Conservation (phyloP, 345 rosid genomes). For the Euphorbia peplus region DNA sequence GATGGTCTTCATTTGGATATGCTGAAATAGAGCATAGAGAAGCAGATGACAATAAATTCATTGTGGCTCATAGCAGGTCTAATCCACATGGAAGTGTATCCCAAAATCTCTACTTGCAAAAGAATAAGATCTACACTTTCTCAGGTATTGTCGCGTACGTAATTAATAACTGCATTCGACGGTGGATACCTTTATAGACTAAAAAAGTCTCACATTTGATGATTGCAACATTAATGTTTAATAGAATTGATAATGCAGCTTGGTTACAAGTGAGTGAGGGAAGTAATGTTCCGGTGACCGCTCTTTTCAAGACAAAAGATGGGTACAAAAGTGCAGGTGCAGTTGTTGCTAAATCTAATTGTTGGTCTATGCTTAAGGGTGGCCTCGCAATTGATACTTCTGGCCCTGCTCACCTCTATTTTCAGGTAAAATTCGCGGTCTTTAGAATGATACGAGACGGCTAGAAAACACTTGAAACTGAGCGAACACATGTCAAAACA, state of each 20-base stretch:
- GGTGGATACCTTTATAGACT: no score
- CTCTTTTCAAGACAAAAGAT: slow-evolving; percentile 42
- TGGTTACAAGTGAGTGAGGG: slow-evolving; percentile 69
- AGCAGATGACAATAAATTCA: slow-evolving; percentile 44
- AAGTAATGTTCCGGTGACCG: slow-evolving; percentile 28
- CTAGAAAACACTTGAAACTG: no score
- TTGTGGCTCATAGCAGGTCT: slow-evolving; percentile 44
- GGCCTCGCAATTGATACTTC: slow-evolving; percentile 61
- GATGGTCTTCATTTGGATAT: slow-evolving; percentile 58
- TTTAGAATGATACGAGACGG: no score
- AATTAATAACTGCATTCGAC: no score
- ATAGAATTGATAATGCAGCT: slow-evolving; percentile 31
- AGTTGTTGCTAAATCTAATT: slow-evolving; percentile 48
- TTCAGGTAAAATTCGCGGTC: slow-evolving; percentile 37
- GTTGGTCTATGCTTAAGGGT: slow-evolving; percentile 95
- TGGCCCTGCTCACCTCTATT: slow-evolving; percentile 60
- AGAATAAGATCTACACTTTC: slow-evolving; percentile 49
- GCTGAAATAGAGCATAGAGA: slow-evolving; percentile 42
- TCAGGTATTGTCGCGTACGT: no score
- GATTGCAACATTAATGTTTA: neutral
- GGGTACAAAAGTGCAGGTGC: slow-evolving; percentile 48
- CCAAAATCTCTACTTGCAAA: slow-evolving; percentile 44
- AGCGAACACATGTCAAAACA: no score
- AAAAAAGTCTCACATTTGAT: no score
- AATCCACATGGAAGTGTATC: slow-evolving; percentile 46